Evolutionary conservation across 495 filamentous ascomycete genomes (phyloP), one percentile per base, ranked within the genome.

Genomic region (Amphirosellinia nigrospora): DNA sequence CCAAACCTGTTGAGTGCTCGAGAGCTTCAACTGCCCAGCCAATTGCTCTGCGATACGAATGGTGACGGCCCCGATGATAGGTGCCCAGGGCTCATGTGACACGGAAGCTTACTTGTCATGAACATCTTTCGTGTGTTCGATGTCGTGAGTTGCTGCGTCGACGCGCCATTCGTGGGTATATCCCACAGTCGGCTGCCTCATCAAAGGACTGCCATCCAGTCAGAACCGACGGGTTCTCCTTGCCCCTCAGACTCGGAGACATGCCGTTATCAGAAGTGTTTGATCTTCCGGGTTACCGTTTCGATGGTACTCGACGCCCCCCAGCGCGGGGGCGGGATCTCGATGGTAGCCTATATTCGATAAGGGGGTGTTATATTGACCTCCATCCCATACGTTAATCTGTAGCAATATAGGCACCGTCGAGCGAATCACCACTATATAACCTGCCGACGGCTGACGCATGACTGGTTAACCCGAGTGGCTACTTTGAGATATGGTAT

Each of bases 251-350:
- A 19, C 58, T 61, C 46, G 30, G 45, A 46, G 32, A 52, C 63
- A 39, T 28, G n/a, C 63, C 63, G n/a, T 53, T 65, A 53, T 41
- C 63, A 65, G 63, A 53, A 65, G 19, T 34, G 63, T 65, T 65
- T 65, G 63, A 65, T 65, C 63, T 52, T 53, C 63, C 45, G 63
- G 63, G 45, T 53, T 65, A 38, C 63, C 32, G 63, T 65, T 65
- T 65, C 63, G 63, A 65, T 39, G 13, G 45, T 8, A n/a, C 11
- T 48, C 46, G 30, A 64, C 8, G 4, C 19, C 61, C 30, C 30
- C 30, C 19, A 15, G 34, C 5, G 46, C 60, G 43, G 63, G 45
- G 19, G 32, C 34, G 41, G n/a, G 46, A 65, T 65, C 43, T 53
- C 23, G 63, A 65, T 65, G 45, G 46, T 53, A 23, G 34, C 19